These are phyloP conservation scores for Chaetothyriales sp. DNA, from an alignment of 2,329 filamentous ascomycete species.

Conservation along the genomic window DNA sequence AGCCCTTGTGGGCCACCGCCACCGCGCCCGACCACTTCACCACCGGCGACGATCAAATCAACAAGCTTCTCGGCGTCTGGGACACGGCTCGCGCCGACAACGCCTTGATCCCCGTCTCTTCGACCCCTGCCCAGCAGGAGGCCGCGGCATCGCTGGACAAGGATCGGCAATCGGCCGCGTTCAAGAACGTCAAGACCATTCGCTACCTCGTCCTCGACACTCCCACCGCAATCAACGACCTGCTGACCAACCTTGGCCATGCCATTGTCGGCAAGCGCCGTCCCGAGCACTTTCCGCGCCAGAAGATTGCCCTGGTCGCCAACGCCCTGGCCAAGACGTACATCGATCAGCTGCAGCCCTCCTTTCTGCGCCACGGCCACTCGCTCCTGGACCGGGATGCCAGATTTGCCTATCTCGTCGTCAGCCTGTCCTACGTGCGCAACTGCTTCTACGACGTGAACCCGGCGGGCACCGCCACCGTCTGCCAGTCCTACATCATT, in stretches of 20 bases:
- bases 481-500: slow-evolving; percentile 54
- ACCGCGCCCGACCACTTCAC: slow-evolving; percentile 30
- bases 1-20: slow-evolving; percentile 42
- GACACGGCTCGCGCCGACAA: slow-evolving; percentile 2
- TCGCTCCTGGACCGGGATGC: slow-evolving; percentile 42
- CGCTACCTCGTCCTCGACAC: slow-evolving; percentile 65
- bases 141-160: slow-evolving; percentile 18
- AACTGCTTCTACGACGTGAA: slow-evolving; percentile 32
- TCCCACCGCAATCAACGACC: slow-evolving; percentile 64
- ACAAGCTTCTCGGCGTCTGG: slow-evolving; percentile 22
- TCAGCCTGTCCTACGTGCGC: slow-evolving; percentile 52
- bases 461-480: slow-evolving; percentile 5
- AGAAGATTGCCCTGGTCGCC: slow-evolving; percentile 47
- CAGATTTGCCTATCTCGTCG: slow-evolving; percentile 64
- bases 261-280: slow-evolving; percentile 62
- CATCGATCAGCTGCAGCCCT: slow-evolving; percentile 50
- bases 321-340: slow-evolving; percentile 60
- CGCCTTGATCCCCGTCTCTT: slow-evolving; percentile 1
- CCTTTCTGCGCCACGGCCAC: slow-evolving; percentile 29
- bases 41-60: slow-evolving; percentile 27
- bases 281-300: slow-evolving; percentile 49
- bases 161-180: slow-evolving; percentile 30
- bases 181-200: slow-evolving; percentile 67
- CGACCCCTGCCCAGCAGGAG: slow-evolving; percentile 14
- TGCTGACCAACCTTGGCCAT: slow-evolving; percentile 77